phyloP scores from a whole-genome alignment of 345 rosid genomes.

The Orychophragmus violaceus region DNA sequence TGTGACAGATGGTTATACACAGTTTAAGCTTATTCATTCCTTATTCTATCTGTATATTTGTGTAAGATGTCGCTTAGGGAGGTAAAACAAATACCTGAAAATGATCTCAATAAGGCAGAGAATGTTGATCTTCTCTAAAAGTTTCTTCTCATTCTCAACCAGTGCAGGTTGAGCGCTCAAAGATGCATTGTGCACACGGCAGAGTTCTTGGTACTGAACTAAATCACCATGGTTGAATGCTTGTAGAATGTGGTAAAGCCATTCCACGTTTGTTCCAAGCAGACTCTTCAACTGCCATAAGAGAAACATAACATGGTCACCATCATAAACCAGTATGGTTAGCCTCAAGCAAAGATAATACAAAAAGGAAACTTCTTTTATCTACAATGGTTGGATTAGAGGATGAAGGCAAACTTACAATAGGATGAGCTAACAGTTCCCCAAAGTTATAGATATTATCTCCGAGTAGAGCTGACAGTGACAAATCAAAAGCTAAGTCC shows the following conservation, averaged over 20 bases:
- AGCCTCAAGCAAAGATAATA: not conserved
- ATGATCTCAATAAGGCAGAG: constrained; percentile 97
- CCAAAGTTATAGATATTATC: constrained; percentile 97
- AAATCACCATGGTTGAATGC: constrained; percentile 89
- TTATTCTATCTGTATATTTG: not conserved
- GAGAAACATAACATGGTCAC: constrained; percentile 7
- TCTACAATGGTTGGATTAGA: too few relatives aligned
- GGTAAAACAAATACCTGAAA: constrained; percentile 55
- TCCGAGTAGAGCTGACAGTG: constrained; percentile 92
- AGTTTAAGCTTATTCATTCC: not conserved
- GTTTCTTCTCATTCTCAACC: constrained; percentile 84
- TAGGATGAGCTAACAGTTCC: constrained; percentile 95
- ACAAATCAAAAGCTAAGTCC: constrained; percentile 97
- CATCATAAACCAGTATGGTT: not conserved
- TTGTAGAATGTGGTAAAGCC: constrained; percentile 92
- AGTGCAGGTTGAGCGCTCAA: constrained; percentile 88
- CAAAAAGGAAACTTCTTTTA: too few relatives aligned
- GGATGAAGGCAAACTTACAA: constrained; percentile 51
- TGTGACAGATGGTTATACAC: constrained; percentile 4
- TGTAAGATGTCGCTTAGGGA: not conserved
- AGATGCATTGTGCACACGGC: constrained; percentile 71
- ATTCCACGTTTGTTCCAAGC: constrained; percentile 76
- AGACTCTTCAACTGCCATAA: constrained; percentile 72
- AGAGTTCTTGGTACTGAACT: constrained; percentile 71
- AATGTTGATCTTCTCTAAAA: constrained; percentile 92